phyloP scores from a whole-genome alignment of 2,329 filamentous ascomycete genomes.

The Aspergillus clavatus region DNA sequence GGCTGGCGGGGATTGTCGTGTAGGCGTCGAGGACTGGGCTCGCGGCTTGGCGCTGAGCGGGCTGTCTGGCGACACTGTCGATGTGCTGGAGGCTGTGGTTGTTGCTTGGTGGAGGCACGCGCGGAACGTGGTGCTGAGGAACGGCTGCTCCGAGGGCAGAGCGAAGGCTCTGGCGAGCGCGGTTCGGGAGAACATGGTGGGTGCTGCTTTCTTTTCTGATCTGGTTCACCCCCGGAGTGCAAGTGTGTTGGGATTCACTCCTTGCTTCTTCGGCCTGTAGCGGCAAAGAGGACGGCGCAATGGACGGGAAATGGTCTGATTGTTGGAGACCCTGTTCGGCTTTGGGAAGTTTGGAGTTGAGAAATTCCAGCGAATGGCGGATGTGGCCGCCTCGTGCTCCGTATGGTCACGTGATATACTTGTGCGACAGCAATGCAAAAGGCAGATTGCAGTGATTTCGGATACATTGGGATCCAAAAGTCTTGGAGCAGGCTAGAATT shows the following conservation, averaged over 20 bases:
- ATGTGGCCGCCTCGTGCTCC: conserved; percentile 24
- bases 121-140: conserved; percentile 27
- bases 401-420: conserved; percentile 27
- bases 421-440: neutral
- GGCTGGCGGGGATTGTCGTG: conserved; percentile 10
- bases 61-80: conserved; percentile 30
- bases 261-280: neutral
- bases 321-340: conserved; percentile 4
- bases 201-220: conserved; percentile 6
- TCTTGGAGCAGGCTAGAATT: too few relatives aligned
- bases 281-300: conserved; percentile 1
- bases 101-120: conserved; percentile 41
- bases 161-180: conserved; percentile 26
- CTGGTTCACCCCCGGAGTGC: conserved; percentile 5
- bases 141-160: conserved; percentile 25
- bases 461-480: too few relatives aligned
- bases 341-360: conserved; percentile 15
- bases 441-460: too few relatives aligned
- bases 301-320: conserved; percentile 6
- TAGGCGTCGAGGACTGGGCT: conserved; percentile 20
- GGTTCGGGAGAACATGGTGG: conserved; percentile 36
- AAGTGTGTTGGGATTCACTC: conserved; percentile 1
- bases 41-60: conserved; percentile 24
- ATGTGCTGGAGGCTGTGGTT: conserved; percentile 21
- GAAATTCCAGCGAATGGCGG: conserved; percentile 32